Percentiles rank a stretch among this genome's conserved stretches.
phyloP scores from a whole-genome alignment of 345 rosid species.

The Orychophragmus violaceus region DNA sequence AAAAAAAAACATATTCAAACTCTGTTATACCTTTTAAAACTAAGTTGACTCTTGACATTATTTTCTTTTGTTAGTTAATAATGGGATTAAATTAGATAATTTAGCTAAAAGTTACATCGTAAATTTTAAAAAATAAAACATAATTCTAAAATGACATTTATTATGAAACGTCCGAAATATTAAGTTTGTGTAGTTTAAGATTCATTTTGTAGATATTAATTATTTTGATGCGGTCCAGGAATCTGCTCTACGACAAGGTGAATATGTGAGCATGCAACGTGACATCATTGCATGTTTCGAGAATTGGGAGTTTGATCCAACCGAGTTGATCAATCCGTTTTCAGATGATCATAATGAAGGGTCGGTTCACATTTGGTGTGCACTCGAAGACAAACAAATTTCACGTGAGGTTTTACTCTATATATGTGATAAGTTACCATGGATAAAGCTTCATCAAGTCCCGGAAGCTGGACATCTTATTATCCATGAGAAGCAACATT shows the following conservation, averaged over 20 bases:
- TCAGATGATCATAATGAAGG: conserved; percentile 41
- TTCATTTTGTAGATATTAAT: not conserved
- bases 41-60: too few species aligned
- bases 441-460: conserved; percentile 68
- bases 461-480: conserved; percentile 58
- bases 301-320: conserved; percentile 76
- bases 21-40: too few species aligned
- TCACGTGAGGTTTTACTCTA: conserved; percentile 39
- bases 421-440: conserved; percentile 53
- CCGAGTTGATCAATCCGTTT: conserved; percentile 55
- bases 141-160: too few species aligned
- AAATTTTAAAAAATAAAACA: too few species aligned
- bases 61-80: too few species aligned
- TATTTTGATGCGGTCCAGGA: conserved; percentile 26
- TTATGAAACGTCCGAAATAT: too few species aligned
- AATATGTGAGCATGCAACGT: conserved; percentile 44
- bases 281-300: conserved; percentile 49
- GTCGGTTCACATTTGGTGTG: conserved; percentile 71
- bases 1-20: too few species aligned
- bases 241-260: conserved; percentile 60
- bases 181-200: not conserved
- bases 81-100: too few species aligned
- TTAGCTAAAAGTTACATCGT: too few species aligned
- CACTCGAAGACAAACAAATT: conserved; percentile 54
- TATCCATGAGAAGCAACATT: conserved; percentile 33